Evolutionary conservation across 2,329 filamentous ascomycete species (phyloP), one percentile per base, ranked within the genome.

Genomic region (Fusarium sulawesiense): DNA sequence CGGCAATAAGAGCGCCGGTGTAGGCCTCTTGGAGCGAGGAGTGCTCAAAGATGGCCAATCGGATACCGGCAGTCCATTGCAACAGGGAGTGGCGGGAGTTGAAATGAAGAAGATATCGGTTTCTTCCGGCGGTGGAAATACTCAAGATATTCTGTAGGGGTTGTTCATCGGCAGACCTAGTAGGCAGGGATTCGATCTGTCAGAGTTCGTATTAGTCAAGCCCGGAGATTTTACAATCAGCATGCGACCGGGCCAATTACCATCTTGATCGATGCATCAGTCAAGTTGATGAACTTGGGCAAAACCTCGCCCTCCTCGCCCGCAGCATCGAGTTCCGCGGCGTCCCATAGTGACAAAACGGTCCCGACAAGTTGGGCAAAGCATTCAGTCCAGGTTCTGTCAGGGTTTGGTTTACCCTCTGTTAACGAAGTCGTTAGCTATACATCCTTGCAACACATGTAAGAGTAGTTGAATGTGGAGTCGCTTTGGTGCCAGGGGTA

Each of bases 221-320:
- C 20, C 27, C 21, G 27, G 64, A 56, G 48, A 56, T 29, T 18
- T 51, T 21, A 25, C 29, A 13, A 23, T 56, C 13, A 21, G 49
- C 55, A 59, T 25, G 46, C 18, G 59, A 64, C 53, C 9, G 34
- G 62, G 23, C 47, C 29, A 20, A 81, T 73, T 86, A 98, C 96
- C 94, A 98, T 98, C 81, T 97, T 97, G 74, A 99, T 94, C 0
- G 96, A 97, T 21, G 96, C 96, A 85, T 99, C 96, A 9, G 96
- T 97, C 64, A 99, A 83, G 77, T 99, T 99, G 79, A 99, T 94
- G 78, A 98, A 99, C 53, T 93, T 96, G 32, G 94, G 93, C 44
- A 95, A 84, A 49, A 97, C 92, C 77, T 97, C 93, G 70, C 91
- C 92, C 75, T 96, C 89, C 73, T 93, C 91, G 37, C 93, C 93